Conservation (phyloP, 2,329 filamentous ascomycete species). For the Fusarium sacchari region DNA sequence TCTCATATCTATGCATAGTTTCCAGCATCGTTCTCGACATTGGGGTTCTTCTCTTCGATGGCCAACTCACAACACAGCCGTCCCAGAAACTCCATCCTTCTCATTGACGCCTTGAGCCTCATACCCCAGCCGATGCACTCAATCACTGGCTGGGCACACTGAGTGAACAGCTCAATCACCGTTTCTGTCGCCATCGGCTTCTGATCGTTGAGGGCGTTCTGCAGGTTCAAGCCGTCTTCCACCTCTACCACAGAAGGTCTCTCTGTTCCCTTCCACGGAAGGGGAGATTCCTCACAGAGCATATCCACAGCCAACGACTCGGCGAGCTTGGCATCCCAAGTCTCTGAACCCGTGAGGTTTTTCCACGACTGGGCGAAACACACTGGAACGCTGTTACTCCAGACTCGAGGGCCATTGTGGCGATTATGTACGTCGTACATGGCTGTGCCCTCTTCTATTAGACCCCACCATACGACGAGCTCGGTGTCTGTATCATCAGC, state of each 20-base stretch:
- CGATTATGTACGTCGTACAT: slow-evolving; percentile 42
- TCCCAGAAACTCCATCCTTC: slow-evolving; percentile 38
- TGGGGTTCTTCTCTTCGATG: slow-evolving; percentile 39
- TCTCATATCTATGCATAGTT: slow-evolving; percentile 28
- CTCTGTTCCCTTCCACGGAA: slow-evolving; percentile 37
- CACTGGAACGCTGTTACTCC: slow-evolving; percentile 43
- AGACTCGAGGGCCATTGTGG: slow-evolving; percentile 36
- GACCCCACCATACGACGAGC: slow-evolving; percentile 44
- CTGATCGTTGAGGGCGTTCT: slow-evolving; percentile 30
- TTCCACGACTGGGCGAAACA: slow-evolving; percentile 43
- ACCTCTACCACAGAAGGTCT: slow-evolving; percentile 40
- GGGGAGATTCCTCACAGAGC: slow-evolving; percentile 40
- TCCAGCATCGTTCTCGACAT: slow-evolving; percentile 26
- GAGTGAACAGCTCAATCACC: slow-evolving; percentile 41
- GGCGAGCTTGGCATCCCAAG: slow-evolving; percentile 34
- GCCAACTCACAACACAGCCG: slow-evolving; percentile 41
- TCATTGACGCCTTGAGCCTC: slow-evolving; percentile 38
- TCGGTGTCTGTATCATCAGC: slow-evolving; percentile 38
- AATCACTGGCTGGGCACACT: slow-evolving; percentile 36
- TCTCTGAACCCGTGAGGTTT: slow-evolving; percentile 36
- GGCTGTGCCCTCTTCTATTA: slow-evolving; percentile 41
- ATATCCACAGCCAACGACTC: slow-evolving; percentile 41
- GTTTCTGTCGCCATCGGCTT: slow-evolving; percentile 36
- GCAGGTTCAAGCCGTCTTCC: slow-evolving; percentile 37
- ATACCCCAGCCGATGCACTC: slow-evolving; percentile 39